Base-by-base conservation (phyloP, 305 asterid genomes). In the Rubia occidens region DNA sequence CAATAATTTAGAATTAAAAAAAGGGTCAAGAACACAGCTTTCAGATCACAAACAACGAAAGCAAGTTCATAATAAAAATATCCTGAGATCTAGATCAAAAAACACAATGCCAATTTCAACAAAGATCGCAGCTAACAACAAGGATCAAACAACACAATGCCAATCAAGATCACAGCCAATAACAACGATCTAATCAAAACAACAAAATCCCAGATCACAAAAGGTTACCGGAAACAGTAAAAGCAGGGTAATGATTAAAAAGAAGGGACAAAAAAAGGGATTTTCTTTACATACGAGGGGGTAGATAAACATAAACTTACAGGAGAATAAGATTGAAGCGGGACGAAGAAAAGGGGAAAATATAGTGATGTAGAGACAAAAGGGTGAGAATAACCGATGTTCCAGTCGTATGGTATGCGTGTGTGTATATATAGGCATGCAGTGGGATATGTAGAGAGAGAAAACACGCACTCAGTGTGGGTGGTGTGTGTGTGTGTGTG, bases 141-240 rank as follows among this genome's bases (percentile, higher is more conserved):
- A 80, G 74, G 83, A 72, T 20, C 58, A 71, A 75, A 76, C 49
- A 56, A 40, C 45, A 59, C 63, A 70, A 72, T 64, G 73, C 32
- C 78, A 73, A 72, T 58, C 67, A 26, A 69, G 73, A 75, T 70
- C 75, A 51, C 43, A 35, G 35, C 53, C 37, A 69, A 56, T 43
- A 43, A 26, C 35, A 74, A 80, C 75, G 84, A 83, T 83, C 88
- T 62, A 63, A 83, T 66, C 72, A 55, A 68, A 69, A 64, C 29
- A 39, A 56, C 59, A 39, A 18, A 64, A 72, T 35, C 72, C 72
- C 74, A 58, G 65, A 63, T 72, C 72, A 49, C 44, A 64, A 59
- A 64, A 62, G 1, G 26, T 10, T 26, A 51, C 44, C 64, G 29
- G 17, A 64, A 40, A 10, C 17, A 49, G 54, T 0, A 47, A 54